A percentile compares a stretch with the other conserved stretches of the same genome.
Evolutionary conservation across 2,329 filamentous ascomycete species (phyloP).

Genomic region (Anisogramma anomala): DNA sequence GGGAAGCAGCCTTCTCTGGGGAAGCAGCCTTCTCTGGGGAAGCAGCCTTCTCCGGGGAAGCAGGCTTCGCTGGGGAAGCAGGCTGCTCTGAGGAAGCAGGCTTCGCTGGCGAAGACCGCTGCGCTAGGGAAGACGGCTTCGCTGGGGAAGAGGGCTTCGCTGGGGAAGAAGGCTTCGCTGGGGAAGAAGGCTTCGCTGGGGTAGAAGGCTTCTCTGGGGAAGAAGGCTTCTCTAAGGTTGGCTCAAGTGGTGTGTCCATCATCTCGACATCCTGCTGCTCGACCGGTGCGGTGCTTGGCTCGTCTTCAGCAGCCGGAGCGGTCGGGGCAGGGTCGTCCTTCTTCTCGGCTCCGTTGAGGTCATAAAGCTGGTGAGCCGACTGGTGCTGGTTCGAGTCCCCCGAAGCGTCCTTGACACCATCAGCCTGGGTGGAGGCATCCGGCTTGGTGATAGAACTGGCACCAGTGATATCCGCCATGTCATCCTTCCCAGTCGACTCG

Average conservation of each 20-base stretch:
- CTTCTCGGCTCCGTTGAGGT: neutral
- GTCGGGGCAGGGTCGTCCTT: conserved; percentile 4
- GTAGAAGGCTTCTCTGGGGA: neutral
- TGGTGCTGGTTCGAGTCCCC: neutral
- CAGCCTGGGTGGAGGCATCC: neutral
- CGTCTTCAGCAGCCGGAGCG: no score
- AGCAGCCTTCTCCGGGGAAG: no score
- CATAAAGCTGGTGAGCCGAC: neutral
- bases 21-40: no score
- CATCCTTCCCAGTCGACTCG: conserved; percentile 5
- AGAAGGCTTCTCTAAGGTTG: neutral
- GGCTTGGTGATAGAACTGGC: neutral
- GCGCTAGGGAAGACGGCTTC: no score
- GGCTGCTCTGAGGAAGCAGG: no score
- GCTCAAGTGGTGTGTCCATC: conserved; percentile 11
- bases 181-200: neutral
- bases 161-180: neutral
- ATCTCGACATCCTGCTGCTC: conserved; percentile 14
- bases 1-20: no score
- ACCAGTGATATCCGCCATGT: conserved; percentile 4
- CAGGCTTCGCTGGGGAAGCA: no score
- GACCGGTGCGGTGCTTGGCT: neutral
- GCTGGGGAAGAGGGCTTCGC: no score
- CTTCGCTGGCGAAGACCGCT: no score
- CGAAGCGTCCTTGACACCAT: neutral